A percentile compares a stretch with the other conserved stretches of the same genome.
phyloP scores from a whole-genome alignment of 1,284 basidiomycete genomes.

The Microbotryomycetes sp. region DNA sequence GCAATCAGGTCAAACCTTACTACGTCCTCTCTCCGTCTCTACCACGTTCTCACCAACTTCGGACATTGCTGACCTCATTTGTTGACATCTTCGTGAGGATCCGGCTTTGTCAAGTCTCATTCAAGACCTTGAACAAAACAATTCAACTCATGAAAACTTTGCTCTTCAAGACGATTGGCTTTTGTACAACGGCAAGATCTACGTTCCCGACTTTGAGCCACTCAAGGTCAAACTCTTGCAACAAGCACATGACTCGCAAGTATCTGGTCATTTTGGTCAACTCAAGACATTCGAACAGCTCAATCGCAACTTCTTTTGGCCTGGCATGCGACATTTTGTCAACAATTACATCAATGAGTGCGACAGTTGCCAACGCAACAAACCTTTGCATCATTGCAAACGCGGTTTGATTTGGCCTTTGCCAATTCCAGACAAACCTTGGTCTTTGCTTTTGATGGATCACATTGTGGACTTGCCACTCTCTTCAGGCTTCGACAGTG shows the following conservation, averaged over 20 bases:
- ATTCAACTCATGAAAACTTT: background rate
- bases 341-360: constrained; percentile 44
- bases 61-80: background rate
- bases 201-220: constrained; percentile 40
- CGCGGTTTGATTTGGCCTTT: constrained; percentile 45
- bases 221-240: constrained; percentile 27
- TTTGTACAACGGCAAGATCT: constrained; percentile 32
- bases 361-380: constrained; percentile 46
- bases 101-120: background rate
- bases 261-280: constrained; percentile 47
- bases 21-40: constrained; percentile 6
- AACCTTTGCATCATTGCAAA: constrained; percentile 36
- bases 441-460: constrained; percentile 48
- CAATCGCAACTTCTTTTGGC: constrained; percentile 42
- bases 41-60: background rate
- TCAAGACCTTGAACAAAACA: background rate
- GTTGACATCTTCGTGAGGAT: background rate
- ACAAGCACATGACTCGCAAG: constrained; percentile 32
- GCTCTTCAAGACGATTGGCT: background rate
- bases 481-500: constrained; percentile 43
- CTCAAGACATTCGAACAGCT: constrained; percentile 41
- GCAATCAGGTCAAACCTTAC: background rate
- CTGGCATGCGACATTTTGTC: constrained; percentile 39
- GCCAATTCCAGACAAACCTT: constrained; percentile 42
- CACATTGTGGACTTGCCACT: constrained; percentile 47